phyloP scores from a whole-genome alignment of 768 basidiomycete genomes.

The Lactifluus subvellereus region DNA sequence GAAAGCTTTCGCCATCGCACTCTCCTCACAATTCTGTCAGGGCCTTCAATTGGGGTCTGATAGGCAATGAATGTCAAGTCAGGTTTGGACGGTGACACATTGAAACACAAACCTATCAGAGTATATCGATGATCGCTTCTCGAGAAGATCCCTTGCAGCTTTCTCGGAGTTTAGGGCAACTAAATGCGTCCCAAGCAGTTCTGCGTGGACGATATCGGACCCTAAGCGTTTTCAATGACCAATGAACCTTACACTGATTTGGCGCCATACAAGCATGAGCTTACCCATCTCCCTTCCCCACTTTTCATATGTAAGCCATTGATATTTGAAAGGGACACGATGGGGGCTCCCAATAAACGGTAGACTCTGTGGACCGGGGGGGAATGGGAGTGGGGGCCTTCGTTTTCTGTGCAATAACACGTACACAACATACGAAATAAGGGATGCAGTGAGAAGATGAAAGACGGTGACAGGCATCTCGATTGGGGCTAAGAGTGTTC shows the following conservation, averaged over 20 bases:
- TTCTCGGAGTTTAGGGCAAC: conserved; percentile 30
- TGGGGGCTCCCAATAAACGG: conserved; percentile 26
- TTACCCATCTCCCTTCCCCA: conserved; percentile 26
- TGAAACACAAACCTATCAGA: conserved; percentile 29
- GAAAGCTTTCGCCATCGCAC: background rate
- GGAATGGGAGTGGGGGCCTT: background rate
- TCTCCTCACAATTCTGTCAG: conserved; percentile 27
- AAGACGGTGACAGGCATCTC: background rate
- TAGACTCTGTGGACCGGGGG: conserved; percentile 23
- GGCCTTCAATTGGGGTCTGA: conserved; percentile 27
- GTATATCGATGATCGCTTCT: conserved; percentile 30
- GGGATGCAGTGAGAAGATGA: background rate
- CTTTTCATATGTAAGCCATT: conserved; percentile 21
- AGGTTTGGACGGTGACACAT: background rate
- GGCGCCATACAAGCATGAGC: background rate
- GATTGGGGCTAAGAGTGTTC: background rate
- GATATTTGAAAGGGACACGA: conserved; percentile 23
- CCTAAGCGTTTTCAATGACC: conserved; percentile 10
- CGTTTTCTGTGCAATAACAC: background rate
- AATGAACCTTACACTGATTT: background rate
- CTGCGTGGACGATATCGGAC: conserved; percentile 28
- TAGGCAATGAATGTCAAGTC: conserved; percentile 2
- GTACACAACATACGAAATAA: conserved; percentile 1
- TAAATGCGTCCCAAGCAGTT: conserved; percentile 26
- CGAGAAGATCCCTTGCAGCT: conserved; percentile 30